Evolutionary conservation across 106 monocot species (phyloP), one percentile per base, ranked within the genome.

Genomic region (Dactylorhiza incarnata): DNA sequence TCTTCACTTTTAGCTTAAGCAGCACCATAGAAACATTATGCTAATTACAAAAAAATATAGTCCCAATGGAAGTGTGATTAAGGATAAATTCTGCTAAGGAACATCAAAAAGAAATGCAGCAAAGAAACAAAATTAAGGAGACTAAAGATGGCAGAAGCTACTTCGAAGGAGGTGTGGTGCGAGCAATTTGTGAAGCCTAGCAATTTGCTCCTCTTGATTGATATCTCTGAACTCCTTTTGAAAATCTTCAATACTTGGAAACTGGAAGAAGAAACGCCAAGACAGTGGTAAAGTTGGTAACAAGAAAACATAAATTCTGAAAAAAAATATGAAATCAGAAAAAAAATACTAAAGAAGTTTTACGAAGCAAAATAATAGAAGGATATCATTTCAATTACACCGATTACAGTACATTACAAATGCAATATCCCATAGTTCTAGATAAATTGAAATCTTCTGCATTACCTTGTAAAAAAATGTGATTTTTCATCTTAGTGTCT

Each of bases 211-310:
- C 68, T 94, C 99, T 80, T 99, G 99, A 81, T 89, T 91, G 73
- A 99, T 99, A 73, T 99, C 99, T 68, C 83, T 91, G 76, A 99
- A 99, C 82, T 99, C 99, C 86, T 91, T 80, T 76, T 94, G 94
- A 71, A 99, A 91, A 69, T 99, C 89, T 29, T 90, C 85, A 81
- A 99, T 91, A 81, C 91, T 94, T 77, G 86, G 78, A 92, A 99
- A 99, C 99, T 95, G 75, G 58, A 84, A 78, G 74, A 48, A 14
- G 2, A 49, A 44, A 44, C 44, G 45, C 26, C 69, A 69, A 13
- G 9, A 20, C 56, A 45, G 19, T 51, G 13, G 49, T 53, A 56
- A 45, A 29, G 43, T 58, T 56, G 45, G 66, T 2, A 66, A 66
- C 6, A 59, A 20, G 58, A 59, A 59, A 59, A 29, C 13, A 11